Conservation (phyloP, 2,329 filamentous ascomycete genomes). For the Xylaria digitata region DNA sequence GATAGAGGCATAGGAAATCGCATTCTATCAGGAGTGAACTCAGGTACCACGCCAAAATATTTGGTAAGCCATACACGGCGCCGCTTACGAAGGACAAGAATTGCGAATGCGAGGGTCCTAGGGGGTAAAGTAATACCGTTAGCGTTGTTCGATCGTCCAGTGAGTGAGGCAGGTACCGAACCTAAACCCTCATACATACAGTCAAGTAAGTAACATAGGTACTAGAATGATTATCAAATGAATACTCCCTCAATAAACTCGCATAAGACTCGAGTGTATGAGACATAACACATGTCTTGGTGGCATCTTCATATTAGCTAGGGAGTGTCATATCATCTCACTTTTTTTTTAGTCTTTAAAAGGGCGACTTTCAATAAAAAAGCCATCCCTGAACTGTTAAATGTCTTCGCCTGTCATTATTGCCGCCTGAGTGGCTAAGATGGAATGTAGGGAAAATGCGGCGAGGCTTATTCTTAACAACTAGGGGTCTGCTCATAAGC, state of each 20-base stretch:
- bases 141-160: too few species aligned
- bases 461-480: background rate
- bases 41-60: background rate
- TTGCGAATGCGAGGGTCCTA: too few species aligned
- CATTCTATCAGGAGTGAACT: background rate
- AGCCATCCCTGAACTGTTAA: background rate
- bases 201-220: too few species aligned
- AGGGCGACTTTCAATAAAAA: background rate
- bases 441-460: background rate
- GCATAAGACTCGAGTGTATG: too few species aligned
- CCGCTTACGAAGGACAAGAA: too few species aligned
- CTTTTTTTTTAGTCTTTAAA: background rate
- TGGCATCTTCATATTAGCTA: background rate
- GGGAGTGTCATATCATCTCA: background rate
- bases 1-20: background rate
- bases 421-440: background rate
- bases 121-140: too few species aligned
- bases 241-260: too few species aligned
- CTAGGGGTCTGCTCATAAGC: background rate
- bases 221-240: too few species aligned
- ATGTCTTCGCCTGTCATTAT: background rate
- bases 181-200: too few species aligned
- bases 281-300: too few species aligned
- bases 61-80: too few species aligned
- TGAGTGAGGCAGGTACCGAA: too few species aligned